Evolutionary conservation across 2,329 filamentous ascomycete genomes (phyloP), one percentile per base, ranked within the genome.

Genomic region (Pseudopithomyces maydicus): DNA sequence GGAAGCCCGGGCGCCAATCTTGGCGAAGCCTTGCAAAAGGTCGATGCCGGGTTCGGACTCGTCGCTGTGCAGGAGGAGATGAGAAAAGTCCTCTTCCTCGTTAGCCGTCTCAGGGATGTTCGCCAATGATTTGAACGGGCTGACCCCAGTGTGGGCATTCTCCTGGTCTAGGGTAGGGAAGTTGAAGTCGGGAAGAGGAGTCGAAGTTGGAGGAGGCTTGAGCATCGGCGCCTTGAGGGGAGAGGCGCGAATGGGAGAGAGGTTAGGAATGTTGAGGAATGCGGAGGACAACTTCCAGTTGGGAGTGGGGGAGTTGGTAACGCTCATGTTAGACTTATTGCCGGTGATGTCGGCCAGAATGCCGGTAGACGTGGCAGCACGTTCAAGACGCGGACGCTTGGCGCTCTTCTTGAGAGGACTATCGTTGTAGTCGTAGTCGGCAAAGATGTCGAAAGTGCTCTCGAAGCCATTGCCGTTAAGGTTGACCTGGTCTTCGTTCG

Each of bases 11-110:
- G 75, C 71, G 49, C 89, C 89, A 70, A 92, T 92, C 78, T 88
- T 90, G 71, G 89, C 85, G 67, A 92, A 92, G 10, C 89, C 89
- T 69, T 90, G 87, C 44, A 90, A 82, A 62, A 92, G 88, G 66
- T 92, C 90, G 49, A 92, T 82, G 14, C 83, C 77, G 57, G 88
- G 86, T 56, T 85, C 81, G 2, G 79, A 78, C 39, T 87, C 85
- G 57, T 89, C 86, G 55, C 81, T 80, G 50, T 86, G 78, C 39
- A 88, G 80, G 35, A 86, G 82, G 19, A 86, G 82, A 19, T 80
- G 77, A 65, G 82, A 86, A 29, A 86, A 81, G 14, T 85, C 83
- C 7, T 85, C 81, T 38, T 84, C 81, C 43, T 84, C 81, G 14
- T 70, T 57, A 53, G 66, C 57, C 38, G 66, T 54, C 55, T 68